Evolutionary conservation across 495 filamentous ascomycete genomes (phyloP).

Genomic region (Hapsidospora chrysogenum): DNA sequence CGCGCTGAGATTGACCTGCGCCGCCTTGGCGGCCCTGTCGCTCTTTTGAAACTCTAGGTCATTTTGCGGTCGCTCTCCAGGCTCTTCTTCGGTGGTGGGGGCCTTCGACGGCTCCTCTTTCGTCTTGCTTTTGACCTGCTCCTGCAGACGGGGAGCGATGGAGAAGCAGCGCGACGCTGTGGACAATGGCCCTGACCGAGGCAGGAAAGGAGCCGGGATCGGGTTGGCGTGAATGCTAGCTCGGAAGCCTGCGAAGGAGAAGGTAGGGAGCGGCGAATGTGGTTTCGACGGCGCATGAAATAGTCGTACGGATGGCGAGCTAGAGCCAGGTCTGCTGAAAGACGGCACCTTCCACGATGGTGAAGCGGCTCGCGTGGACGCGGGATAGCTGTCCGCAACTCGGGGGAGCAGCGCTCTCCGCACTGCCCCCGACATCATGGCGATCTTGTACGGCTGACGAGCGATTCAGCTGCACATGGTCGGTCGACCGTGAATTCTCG

Average conservation of each 20-base stretch:
- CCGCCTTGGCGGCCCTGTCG: conserved; percentile 75
- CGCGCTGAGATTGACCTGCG: conserved; percentile 77
- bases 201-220: too few species aligned
- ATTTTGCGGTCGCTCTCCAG: conserved; percentile 7
- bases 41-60: conserved; percentile 16
- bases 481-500: not conserved
- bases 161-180: conserved; percentile 1
- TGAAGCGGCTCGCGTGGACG: too few species aligned
- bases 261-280: too few species aligned
- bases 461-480: not conserved
- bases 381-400: not conserved
- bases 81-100: too few species aligned
- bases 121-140: not conserved
- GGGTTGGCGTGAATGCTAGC: too few species aligned
- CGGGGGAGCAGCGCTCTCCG: conserved; percentile 1
- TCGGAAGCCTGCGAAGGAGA: too few species aligned
- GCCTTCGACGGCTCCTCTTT: not conserved
- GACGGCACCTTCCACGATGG: too few species aligned
- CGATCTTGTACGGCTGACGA: not conserved
- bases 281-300: too few species aligned
- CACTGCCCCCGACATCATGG: conserved; percentile 1
- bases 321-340: too few species aligned
- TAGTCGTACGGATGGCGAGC: too few species aligned
- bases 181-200: too few species aligned
- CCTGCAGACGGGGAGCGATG: not conserved